phyloP scores from a whole-genome alignment of 106 monocot genomes.

The Dioscorea alata region DNA sequence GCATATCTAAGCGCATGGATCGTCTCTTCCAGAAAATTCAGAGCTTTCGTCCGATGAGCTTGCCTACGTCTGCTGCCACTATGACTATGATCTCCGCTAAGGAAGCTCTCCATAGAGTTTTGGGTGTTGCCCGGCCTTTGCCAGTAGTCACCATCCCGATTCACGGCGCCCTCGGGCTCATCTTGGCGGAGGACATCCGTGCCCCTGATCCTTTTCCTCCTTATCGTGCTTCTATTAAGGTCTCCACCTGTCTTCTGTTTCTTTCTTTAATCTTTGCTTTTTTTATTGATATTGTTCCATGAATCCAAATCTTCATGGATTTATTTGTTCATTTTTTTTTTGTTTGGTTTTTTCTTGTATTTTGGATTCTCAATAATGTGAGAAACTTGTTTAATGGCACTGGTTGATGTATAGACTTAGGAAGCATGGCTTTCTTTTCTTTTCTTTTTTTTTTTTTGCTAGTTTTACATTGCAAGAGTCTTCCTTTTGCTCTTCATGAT shows the following conservation, averaged over 20 bases:
- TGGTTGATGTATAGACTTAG: neutral
- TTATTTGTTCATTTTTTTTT: neutral
- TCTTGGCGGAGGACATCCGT: conserved; percentile 79
- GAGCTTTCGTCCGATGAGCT: too few relatives aligned
- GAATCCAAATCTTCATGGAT: neutral
- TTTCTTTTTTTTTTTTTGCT: neutral
- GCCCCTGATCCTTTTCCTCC: conserved; percentile 87
- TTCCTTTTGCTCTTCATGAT: too few relatives aligned
- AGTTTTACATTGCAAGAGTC: neutral
- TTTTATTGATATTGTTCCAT: neutral
- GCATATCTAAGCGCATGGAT: too few relatives aligned
- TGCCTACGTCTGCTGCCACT: too few relatives aligned
- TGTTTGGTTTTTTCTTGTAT: neutral
- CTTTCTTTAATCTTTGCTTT: neutral
- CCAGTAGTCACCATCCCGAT: conserved; percentile 40
- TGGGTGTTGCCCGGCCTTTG: conserved; percentile 40
- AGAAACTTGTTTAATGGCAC: neutral
- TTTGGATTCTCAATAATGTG: neutral
- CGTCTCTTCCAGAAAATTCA: too few relatives aligned
- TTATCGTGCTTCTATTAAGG: conserved; percentile 89
- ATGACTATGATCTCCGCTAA: conserved; percentile 47
- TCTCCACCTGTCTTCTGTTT: neutral
- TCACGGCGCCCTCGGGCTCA: conserved; percentile 51
- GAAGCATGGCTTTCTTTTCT: neutral
- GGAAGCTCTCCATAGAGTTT: conserved; percentile 60